Base-by-base conservation (phyloP, 768 basidiomycete species). In the Hydnomerulius pinastri region DNA sequence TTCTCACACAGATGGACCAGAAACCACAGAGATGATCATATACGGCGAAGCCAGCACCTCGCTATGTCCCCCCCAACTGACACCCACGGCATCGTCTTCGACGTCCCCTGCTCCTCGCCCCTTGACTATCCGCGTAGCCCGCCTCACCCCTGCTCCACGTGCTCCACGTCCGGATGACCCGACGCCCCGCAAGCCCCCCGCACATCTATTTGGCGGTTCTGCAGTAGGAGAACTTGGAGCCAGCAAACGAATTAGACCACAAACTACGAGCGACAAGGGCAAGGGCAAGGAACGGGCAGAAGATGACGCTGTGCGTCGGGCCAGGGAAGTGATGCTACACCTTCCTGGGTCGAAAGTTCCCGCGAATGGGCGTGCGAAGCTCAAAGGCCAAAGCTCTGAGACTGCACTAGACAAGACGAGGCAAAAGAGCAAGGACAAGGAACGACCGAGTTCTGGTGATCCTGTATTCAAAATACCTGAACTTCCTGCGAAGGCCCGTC, bases 141-240 rank as follows among this genome's bases (percentile, higher is more conserved):
- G 84, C 33, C 75, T 88, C 51, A 72, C 76, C 8, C 62, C 77
- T 58, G 61, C 66, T 13, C 71, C 76, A 39, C 73, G 58, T 2
- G 53, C 61, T 0, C 85, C 85, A 4, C 75, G 89, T 29, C 89
- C 89, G 0, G 89, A 91, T 53, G 89, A 91, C 53, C 89, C 87
- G 0, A 88, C 83, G 5, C 89, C 89, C 7, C 85, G 89, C 15
- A 73, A 77, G 24, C 87, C 87, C 0, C 85, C 87, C 4, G 54
- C 58, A 6, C 48, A 73, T 38, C 54, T 71, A 20, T 25, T 50
- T 8, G 54, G 30, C 21, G 27, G 4, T 2, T 50, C 50, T 23
- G 49, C 44, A 9, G 44, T 63, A 4, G 40, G 53, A 2, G 56
- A 61, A 20, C 51, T 62, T 8, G 54, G 57, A 5, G 58, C 56